These are phyloP conservation scores for Leptographium wingfieldii DNA, from an alignment of 2,329 filamentous ascomycete genomes.

Conservation along the genomic window DNA sequence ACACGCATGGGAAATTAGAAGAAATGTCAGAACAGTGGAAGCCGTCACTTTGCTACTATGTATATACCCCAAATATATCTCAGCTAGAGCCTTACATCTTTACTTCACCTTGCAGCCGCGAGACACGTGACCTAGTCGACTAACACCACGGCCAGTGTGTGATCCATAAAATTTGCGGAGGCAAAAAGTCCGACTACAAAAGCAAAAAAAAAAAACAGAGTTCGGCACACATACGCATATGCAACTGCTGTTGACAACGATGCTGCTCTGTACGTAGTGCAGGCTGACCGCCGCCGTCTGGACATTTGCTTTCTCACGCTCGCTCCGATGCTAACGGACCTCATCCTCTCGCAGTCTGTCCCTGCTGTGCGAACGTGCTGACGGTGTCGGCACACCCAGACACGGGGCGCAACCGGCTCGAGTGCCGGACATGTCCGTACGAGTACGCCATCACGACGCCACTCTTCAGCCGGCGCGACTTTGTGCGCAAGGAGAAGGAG, in stretches of 20 bases:
- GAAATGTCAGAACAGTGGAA: not conserved
- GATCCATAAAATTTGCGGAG: not conserved
- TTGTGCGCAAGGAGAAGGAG: constrained; percentile 78
- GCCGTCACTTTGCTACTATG: not conserved
- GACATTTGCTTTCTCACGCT: not conserved
- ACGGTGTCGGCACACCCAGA: constrained; percentile 49
- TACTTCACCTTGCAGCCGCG: not conserved
- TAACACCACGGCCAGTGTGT: not conserved
- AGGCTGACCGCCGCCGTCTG: not conserved
- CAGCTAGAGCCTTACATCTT: not conserved
- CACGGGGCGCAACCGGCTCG: constrained; percentile 63
- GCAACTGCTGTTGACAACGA: not conserved
- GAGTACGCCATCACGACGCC: constrained; percentile 68
- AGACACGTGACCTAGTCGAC: not conserved
- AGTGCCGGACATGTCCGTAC: constrained; percentile 93
- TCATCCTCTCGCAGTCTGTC: constrained; percentile 48
- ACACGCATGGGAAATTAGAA: not conserved
- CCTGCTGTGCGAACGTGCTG: constrained; percentile 72
- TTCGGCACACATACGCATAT: not conserved
- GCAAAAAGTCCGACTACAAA: not conserved
- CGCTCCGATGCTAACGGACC: not conserved
- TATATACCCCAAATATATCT: not conserved
- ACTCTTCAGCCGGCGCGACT: constrained; percentile 71
- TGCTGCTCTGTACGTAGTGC: not conserved
- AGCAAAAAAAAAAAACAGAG: not conserved